A percentile compares a stretch with the other conserved stretches of the same genome.
phyloP scores from a whole-genome alignment of 805 yeast genomes.

The Pichia californica region DNA sequence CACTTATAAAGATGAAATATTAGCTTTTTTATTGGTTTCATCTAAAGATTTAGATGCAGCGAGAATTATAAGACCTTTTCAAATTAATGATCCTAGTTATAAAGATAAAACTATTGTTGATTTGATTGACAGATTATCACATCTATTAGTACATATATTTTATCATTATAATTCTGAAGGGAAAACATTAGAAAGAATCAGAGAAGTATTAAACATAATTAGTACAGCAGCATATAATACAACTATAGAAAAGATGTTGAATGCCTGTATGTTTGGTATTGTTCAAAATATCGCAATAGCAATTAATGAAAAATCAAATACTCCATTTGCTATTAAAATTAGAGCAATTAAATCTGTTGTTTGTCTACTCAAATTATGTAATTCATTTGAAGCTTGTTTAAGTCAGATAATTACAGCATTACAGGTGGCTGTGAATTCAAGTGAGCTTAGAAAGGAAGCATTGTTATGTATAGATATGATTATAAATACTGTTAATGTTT shows the following conservation, averaged over 20 bases:
- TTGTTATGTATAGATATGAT: conserved; percentile 64
- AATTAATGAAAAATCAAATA: conserved; percentile 67
- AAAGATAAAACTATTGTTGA: conserved; percentile 30
- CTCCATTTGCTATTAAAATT: conserved; percentile 65
- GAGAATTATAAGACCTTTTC: conserved; percentile 46
- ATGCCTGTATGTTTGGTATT: conserved; percentile 51
- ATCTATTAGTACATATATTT: conserved; percentile 23
- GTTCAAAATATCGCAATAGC: conserved; percentile 75
- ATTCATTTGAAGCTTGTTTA: conserved; percentile 43
- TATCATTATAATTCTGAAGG: conserved; percentile 33
- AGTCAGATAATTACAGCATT: conserved; percentile 85
- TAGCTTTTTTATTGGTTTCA: conserved; percentile 53
- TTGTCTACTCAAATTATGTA: conserved; percentile 49
- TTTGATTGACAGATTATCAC: conserved; percentile 19
- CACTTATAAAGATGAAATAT: conserved; percentile 44
- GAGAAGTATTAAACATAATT: conserved; percentile 34
- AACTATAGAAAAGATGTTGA: no score
- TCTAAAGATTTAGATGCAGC: conserved; percentile 41
- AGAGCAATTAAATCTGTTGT: conserved; percentile 70
- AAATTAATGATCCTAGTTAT: conserved; percentile 44
- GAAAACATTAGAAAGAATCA: conserved; percentile 27
- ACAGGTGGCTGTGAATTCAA: conserved; percentile 66
- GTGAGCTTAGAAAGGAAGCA: conserved; percentile 53
- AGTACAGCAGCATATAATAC: conserved; percentile 18
- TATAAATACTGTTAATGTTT: conserved; percentile 47